Evolutionary conservation across 345 rosid genomes (phyloP).

Genomic region (Xanthoceras sorbifolium): DNA sequence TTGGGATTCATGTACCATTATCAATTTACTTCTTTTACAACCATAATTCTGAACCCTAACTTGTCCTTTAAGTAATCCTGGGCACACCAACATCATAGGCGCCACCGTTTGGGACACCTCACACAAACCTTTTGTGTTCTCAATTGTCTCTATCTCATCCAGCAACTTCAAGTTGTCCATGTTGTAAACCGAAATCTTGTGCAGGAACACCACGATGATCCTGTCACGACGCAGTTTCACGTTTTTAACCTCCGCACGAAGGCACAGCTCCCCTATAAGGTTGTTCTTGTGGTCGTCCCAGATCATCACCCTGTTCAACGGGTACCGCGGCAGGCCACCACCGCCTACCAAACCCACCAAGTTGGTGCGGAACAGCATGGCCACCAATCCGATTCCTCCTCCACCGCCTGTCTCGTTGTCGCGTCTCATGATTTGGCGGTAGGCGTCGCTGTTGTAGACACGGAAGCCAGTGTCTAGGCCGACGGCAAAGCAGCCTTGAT

Average conservation of each 20-base stretch:
- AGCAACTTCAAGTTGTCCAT: conserved; percentile 38
- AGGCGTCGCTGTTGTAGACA: conserved; percentile 76
- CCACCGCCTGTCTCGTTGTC: conserved; percentile 71
- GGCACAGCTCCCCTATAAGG: conserved; percentile 78
- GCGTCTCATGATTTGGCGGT: conserved; percentile 66
- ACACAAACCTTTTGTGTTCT: conserved; percentile 50
- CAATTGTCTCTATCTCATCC: conserved; percentile 43
- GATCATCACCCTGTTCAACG: conserved; percentile 77
- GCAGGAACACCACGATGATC: conserved; percentile 67
- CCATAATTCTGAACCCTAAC: conserved; percentile 48
- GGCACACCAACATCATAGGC: conserved; percentile 45
- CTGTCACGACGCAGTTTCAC: conserved; percentile 77
- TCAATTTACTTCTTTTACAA: conserved; percentile 38
- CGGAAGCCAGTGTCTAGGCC: conserved; percentile 89
- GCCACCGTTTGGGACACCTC: conserved; percentile 38
- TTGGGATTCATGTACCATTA: conserved; percentile 49
- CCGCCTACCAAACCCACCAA: conserved; percentile 74
- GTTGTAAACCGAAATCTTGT: conserved; percentile 65
- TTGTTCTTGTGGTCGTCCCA: conserved; percentile 85
- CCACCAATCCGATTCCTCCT: conserved; percentile 65
- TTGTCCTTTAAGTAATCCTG: conserved; percentile 49
- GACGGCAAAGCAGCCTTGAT: conserved; percentile 78
- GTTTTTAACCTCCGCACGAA: conserved; percentile 74
- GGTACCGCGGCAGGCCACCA: conserved; percentile 68
- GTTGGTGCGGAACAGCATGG: conserved; percentile 86